Evolutionary conservation across 1,284 basidiomycete species (phyloP).

Genomic region (Athelia sp.): DNA sequence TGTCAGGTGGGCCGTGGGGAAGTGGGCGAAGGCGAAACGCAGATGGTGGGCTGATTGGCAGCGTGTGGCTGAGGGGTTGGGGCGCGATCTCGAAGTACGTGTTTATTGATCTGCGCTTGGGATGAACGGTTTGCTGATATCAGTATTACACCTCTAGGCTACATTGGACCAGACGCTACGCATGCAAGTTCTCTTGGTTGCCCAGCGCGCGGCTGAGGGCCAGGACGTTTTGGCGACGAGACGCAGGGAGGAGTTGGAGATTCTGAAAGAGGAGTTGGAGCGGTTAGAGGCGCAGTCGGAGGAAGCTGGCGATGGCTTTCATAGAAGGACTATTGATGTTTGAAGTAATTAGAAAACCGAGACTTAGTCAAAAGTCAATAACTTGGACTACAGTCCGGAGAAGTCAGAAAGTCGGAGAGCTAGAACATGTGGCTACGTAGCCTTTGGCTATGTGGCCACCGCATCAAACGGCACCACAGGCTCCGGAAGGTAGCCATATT

Average conservation of each 20-base stretch:
- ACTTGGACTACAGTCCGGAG: no score
- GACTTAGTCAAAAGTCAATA: no score
- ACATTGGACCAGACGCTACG: neutral
- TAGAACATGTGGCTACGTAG: no score
- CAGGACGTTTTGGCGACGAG: neutral
- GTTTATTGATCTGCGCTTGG: neutral
- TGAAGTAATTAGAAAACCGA: no score
- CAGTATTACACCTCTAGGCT: neutral
- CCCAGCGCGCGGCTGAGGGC: neutral
- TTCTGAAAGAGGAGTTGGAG: slow-evolving; percentile 46
- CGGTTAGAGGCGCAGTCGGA: slow-evolving; percentile 69
- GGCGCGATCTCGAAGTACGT: slow-evolving; percentile 65
- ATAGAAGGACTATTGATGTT: no score
- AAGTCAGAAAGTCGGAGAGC: no score
- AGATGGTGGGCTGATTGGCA: slow-evolving; percentile 73
- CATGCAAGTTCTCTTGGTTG: neutral
- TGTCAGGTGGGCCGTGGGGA: slow-evolving; percentile 62
- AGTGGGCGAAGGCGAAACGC: slow-evolving; percentile 69
- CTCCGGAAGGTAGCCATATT: no score
- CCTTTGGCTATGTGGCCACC: no score
- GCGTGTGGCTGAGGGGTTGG: slow-evolving; percentile 64
- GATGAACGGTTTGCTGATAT: neutral
- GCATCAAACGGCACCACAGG: no score
- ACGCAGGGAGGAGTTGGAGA: neutral
- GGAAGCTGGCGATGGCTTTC: slow-evolving; percentile 12